These are phyloP conservation scores for Eucalyptus polybractea DNA, from an alignment of 345 rosid genomes.

Conservation along the genomic window DNA sequence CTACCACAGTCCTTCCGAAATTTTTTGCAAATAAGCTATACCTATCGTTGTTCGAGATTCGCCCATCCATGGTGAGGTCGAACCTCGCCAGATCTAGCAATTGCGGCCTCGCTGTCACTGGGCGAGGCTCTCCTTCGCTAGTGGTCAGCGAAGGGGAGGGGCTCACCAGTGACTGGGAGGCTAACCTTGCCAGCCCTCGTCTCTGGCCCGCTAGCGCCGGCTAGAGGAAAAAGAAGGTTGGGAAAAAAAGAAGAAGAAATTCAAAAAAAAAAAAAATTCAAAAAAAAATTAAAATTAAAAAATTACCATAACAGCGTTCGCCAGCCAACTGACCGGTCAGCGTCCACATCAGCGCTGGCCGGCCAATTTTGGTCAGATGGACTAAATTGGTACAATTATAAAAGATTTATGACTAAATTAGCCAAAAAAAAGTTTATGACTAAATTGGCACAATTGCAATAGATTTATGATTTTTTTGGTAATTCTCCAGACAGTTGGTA, in stretches of 20 bases:
- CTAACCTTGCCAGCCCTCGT: too few species aligned
- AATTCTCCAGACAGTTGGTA: fast-evolving
- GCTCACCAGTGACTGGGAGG: too few species aligned
- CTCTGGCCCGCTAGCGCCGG: too few species aligned
- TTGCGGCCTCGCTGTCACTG: fast-evolving
- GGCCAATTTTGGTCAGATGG: fast-evolving
- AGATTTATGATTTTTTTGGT: fast-evolving
- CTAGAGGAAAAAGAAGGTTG: fast-evolving
- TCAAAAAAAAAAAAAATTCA: too few species aligned
- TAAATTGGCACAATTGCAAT: fast-evolving
- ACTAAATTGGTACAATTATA: fast-evolving
- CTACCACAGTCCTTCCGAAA: background rate
- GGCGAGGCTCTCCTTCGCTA: fast-evolving
- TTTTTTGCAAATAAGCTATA: background rate
- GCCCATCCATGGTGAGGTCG: fast-evolving
- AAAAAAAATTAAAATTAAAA: too few species aligned
- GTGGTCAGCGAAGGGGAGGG: fast-evolving
- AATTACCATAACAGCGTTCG: too few species aligned
- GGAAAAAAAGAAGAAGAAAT: too few species aligned
- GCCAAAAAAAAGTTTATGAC: fast-evolving
- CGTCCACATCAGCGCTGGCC: too few species aligned
- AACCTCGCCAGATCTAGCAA: fast-evolving
- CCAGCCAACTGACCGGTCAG: too few species aligned
- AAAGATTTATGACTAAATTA: too few species aligned
- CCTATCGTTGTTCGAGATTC: background rate